A percentile compares a stretch with the other conserved stretches of the same genome.
These are phyloP conservation scores for Narthecium ossifragum DNA, from an alignment of 106 monocot genomes.

Conservation along the genomic window DNA sequence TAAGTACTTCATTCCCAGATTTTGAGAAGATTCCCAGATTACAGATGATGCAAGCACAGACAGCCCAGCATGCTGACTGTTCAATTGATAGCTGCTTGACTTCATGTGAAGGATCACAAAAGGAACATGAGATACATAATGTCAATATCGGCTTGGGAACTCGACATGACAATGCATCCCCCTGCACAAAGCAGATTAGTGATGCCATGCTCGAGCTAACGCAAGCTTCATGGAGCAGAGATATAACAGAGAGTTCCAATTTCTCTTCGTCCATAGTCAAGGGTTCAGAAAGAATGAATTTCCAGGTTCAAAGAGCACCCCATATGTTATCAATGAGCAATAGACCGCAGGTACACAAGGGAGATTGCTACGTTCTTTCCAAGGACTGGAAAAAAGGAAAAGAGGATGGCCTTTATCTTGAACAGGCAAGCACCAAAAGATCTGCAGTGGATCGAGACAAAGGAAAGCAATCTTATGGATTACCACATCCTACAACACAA, in stretches of 20 bases:
- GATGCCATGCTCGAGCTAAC: constrained; percentile 2
- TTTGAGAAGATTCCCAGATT: constrained; percentile 16
- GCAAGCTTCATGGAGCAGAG: constrained; percentile 8
- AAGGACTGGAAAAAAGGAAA: constrained; percentile 1
- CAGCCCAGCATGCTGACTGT: constrained; percentile 20
- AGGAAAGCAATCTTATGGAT: constrained; percentile 5
- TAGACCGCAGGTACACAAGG: constrained; percentile 1
- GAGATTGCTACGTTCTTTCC: not conserved
- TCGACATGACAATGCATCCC: not conserved
- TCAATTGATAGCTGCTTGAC: constrained; percentile 43
- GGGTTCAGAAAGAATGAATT: not conserved
- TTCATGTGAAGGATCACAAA: constrained; percentile 16
- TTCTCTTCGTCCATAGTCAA: not conserved
- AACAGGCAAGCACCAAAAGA: not conserved
- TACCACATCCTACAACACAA: not conserved
- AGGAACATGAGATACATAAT: constrained; percentile 22
- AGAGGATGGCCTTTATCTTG: not conserved
- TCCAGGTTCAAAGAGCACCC: not conserved
- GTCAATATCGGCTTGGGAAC: constrained; percentile 5
- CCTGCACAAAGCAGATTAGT: not conserved
- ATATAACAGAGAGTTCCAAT: not conserved
- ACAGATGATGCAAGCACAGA: constrained; percentile 7
- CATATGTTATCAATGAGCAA: constrained; percentile 1
- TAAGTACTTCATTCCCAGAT: constrained; percentile 19
- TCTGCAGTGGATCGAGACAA: constrained; percentile 5